Percentiles rank a stretch among this genome's conserved stretches.
These are phyloP conservation scores for Tetrahymena thermophila DNA, from an alignment of 73 alveolate genomes.

Conservation along the genomic window DNA sequence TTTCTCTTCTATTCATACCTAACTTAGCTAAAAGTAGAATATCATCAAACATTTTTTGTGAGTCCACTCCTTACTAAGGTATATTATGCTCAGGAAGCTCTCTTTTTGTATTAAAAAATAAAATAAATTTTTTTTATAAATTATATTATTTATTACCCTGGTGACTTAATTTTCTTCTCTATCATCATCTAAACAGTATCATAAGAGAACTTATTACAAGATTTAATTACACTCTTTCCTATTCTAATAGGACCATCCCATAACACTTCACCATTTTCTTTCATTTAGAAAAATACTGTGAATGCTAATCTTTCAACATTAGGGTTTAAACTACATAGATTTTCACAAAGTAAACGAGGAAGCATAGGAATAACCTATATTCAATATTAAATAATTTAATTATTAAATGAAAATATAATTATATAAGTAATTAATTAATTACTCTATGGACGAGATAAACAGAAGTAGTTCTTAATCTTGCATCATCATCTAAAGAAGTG, in stretches of 20 bases:
- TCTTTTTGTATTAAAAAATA: slow-evolving; percentile 50
- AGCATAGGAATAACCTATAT: slow-evolving; percentile 65
- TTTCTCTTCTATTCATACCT: slow-evolving; percentile 43
- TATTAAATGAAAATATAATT: no score
- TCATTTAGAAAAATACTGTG: slow-evolving; percentile 44
- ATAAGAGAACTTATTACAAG: slow-evolving; percentile 72
- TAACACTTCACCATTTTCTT: slow-evolving; percentile 56
- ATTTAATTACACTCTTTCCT: slow-evolving; percentile 68
- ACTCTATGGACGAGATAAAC: slow-evolving; percentile 94
- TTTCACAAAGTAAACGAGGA: slow-evolving; percentile 94
- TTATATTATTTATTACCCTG: slow-evolving; percentile 37
- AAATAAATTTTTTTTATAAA: no score
- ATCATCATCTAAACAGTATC: slow-evolving; percentile 70
- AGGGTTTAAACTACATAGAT: slow-evolving; percentile 87
- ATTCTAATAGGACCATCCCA: slow-evolving; percentile 90
- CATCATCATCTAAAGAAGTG: slow-evolving; percentile 90
- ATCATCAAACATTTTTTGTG: slow-evolving; percentile 8
- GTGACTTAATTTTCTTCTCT: neutral
- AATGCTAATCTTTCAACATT: slow-evolving; percentile 94
- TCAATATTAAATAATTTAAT: no score
- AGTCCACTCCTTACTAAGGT: slow-evolving; percentile 4
- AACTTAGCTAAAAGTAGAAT: neutral
- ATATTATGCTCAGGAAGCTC: slow-evolving; percentile 32
- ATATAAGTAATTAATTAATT: slow-evolving; percentile 29
- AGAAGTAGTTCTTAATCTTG: slow-evolving; percentile 93